Evolutionary conservation across 495 filamentous ascomycete species (phyloP).

Genomic region (Annulohypoxylon maeteangense): DNA sequence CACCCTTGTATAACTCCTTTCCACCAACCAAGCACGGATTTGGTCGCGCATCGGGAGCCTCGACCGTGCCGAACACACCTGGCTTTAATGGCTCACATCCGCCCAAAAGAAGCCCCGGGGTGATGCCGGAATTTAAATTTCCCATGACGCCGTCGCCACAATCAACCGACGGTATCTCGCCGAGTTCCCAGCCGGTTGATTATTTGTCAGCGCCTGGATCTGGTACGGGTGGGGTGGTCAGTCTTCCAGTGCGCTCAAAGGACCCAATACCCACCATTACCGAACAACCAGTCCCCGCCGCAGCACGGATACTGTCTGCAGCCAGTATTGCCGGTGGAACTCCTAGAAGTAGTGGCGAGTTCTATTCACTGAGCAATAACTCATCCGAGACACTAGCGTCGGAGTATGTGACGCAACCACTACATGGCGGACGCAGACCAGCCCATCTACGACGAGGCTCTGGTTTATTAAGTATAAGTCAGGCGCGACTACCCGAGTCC

Average conservation of each 20-base stretch:
- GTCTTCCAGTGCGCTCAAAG: conserved; percentile 49
- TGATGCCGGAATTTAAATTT: conserved; percentile 75
- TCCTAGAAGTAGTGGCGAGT: conserved; percentile 90
- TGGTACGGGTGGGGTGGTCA: conserved; percentile 43
- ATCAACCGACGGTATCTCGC: conserved; percentile 32
- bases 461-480: conserved; percentile 59
- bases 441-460: conserved; percentile 72
- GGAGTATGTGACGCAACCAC: conserved; percentile 77
- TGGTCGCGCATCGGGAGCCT: conserved; percentile 49
- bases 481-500: conserved; percentile 69
- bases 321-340: conserved; percentile 73
- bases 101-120: conserved; percentile 53
- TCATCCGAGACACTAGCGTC: conserved; percentile 93
- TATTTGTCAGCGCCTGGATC: conserved; percentile 52
- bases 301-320: conserved; percentile 76
- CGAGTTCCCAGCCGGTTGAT: conserved; percentile 43
- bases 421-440: conserved; percentile 55
- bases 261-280: conserved; percentile 58
- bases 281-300: conserved; percentile 66
- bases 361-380: conserved; percentile 92
- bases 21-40: conserved; percentile 54
- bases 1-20: conserved; percentile 61
- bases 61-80: conserved; percentile 56
- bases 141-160: conserved; percentile 64
- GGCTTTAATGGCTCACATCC: conserved; percentile 44